Conservation (phyloP, 805 yeast genomes). For the Candida easanensis region DNA sequence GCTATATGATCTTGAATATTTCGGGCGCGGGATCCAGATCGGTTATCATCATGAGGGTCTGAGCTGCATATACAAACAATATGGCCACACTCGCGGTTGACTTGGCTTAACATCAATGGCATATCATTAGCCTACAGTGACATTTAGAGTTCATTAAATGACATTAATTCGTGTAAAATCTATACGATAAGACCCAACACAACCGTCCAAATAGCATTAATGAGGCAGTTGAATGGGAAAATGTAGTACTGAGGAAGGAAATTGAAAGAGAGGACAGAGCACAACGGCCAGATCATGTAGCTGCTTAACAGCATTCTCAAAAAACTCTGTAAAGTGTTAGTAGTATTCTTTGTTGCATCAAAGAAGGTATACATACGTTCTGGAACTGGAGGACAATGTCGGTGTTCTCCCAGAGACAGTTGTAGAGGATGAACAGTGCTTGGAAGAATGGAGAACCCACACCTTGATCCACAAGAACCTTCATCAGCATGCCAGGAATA, state of each 20-base stretch:
- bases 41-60: too few species aligned
- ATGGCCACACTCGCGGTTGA: too few species aligned
- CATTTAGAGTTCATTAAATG: too few species aligned
- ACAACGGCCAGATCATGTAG: conserved; percentile 58
- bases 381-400: conserved; percentile 32
- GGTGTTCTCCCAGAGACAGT: conserved; percentile 54
- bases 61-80: too few species aligned
- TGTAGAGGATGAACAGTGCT: conserved; percentile 44
- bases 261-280: conserved; percentile 48
- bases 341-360: background rate
- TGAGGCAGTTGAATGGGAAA: conserved; percentile 58
- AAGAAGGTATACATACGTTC: conserved; percentile 15
- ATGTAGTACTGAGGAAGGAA: conserved; percentile 46
- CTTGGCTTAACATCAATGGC: too few species aligned
- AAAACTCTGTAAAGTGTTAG: conserved; percentile 29
- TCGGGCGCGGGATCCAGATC: too few species aligned
- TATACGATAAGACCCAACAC: conserved; percentile 37
- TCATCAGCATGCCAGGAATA: conserved; percentile 34
- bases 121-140: too few species aligned
- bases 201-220: conserved; percentile 55
- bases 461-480: conserved; percentile 51
- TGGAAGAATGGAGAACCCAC: conserved; percentile 57
- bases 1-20: too few species aligned
- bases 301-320: conserved; percentile 49
- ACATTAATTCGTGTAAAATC: conserved; percentile 6